Evolutionary conservation across 2,329 filamentous ascomycete genomes (phyloP).

Genomic region (Dissoconium aciculare): DNA sequence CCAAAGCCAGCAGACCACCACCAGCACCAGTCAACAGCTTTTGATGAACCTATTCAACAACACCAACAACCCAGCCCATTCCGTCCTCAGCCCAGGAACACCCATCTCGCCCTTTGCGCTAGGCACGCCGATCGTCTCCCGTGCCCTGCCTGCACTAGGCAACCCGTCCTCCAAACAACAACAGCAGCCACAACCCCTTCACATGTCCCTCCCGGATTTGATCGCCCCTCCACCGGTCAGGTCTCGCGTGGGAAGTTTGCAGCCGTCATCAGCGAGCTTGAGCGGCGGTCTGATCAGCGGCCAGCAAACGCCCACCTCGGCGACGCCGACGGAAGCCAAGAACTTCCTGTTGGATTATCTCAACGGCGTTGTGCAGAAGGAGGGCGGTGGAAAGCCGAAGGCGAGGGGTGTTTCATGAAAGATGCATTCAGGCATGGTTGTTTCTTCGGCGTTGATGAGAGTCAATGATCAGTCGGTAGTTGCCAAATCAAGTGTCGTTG

Average conservation of each 20-base stretch:
- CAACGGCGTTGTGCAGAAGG: constrained; percentile 23
- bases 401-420: too few species aligned
- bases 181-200: constrained; percentile 7
- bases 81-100: constrained; percentile 15
- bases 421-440: too few species aligned
- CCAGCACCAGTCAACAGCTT: constrained; percentile 10
- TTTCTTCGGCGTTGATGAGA: too few species aligned
- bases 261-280: constrained; percentile 10
- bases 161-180: constrained; percentile 1
- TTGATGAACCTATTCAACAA: constrained; percentile 20
- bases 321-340: constrained; percentile 20
- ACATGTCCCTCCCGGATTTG: too few species aligned
- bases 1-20: constrained; percentile 3
- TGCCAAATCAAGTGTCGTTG: too few species aligned
- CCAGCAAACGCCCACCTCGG: constrained; percentile 9
- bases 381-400: too few species aligned
- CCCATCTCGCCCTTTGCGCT: constrained; percentile 22
- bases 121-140: constrained; percentile 14
- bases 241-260: constrained; percentile 15
- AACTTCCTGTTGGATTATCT: constrained; percentile 24
- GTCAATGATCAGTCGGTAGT: too few species aligned
- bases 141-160: too few species aligned
- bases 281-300: constrained; percentile 11
- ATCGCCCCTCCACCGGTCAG: too few species aligned
- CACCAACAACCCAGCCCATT: constrained; percentile 5